Evolutionary conservation across 306 rosid species (phyloP).

Genomic region (Canavalia gladiata): DNA sequence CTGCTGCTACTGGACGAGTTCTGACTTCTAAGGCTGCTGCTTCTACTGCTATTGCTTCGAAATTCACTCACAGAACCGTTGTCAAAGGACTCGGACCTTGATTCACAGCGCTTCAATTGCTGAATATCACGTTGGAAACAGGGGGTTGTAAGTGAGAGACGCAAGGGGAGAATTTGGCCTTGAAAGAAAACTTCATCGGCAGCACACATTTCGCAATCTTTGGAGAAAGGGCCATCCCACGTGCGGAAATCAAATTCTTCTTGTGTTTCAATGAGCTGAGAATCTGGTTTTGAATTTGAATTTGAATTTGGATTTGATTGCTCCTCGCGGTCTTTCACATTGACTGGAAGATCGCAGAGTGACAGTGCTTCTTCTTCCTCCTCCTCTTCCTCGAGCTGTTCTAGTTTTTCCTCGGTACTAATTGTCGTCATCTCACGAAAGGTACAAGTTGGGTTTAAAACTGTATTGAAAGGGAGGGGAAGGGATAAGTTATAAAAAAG

Average conservation of each 20-base stretch:
- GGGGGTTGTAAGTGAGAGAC: constrained; percentile 48
- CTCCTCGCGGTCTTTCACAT: constrained; percentile 40
- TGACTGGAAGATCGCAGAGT: constrained; percentile 69
- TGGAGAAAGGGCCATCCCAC: constrained; percentile 42
- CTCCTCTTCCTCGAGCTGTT: constrained; percentile 36
- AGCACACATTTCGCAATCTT: constrained; percentile 65
- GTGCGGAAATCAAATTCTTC: constrained; percentile 71
- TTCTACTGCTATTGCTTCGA: constrained; percentile 59
- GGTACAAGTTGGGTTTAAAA: neutral
- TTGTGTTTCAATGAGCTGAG: constrained; percentile 43
- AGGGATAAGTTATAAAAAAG: constrained; percentile 16
- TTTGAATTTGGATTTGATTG: constrained; percentile 28
- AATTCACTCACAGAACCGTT: constrained; percentile 40
- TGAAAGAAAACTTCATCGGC: constrained; percentile 82
- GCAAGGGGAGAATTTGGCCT: constrained; percentile 75
- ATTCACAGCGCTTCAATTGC: constrained; percentile 33
- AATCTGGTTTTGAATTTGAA: constrained; percentile 25
- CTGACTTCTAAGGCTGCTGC: constrained; percentile 63
- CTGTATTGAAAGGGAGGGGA: neutral
- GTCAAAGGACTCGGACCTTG: constrained; percentile 58
- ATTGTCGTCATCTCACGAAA: constrained; percentile 52
- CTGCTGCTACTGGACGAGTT: constrained; percentile 58
- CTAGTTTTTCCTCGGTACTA: constrained; percentile 31
- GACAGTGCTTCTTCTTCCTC: constrained; percentile 60
- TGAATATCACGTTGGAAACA: neutral